phyloP scores from a whole-genome alignment of 495 filamentous ascomycete genomes.

The Annulohypoxylon nitens region DNA sequence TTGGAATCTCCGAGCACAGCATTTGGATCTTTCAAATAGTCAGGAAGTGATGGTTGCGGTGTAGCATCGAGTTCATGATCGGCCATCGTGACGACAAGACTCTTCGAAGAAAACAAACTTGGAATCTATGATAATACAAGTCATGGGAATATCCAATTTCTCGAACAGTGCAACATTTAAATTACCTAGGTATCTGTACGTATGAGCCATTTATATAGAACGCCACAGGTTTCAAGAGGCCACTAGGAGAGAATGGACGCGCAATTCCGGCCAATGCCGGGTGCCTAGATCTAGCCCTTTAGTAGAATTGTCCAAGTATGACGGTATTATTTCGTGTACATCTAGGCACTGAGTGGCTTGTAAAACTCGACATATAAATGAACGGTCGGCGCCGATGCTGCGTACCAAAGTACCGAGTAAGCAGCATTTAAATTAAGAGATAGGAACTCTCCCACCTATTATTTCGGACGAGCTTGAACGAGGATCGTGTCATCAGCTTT shows the following conservation, averaged over 20 bases:
- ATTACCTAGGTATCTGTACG: neutral
- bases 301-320: neutral
- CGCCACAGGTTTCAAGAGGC: neutral
- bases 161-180: neutral
- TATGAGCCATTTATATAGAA: neutral
- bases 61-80: neutral
- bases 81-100: neutral
- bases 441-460: neutral
- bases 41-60: neutral
- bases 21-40: constrained; percentile 19
- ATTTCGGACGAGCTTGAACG: neutral
- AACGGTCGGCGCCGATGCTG: too few relatives aligned
- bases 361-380: too few relatives aligned
- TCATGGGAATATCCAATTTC: neutral
- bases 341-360: too few relatives aligned
- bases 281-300: neutral
- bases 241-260: neutral
- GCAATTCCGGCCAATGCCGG: neutral
- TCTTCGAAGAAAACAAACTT: neutral
- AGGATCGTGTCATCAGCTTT: neutral
- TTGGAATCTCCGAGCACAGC: constrained; percentile 5
- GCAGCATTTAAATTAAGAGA: neutral
- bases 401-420: too few relatives aligned
- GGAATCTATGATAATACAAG: neutral
- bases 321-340: neutral